Base-by-base conservation (phyloP, 345 rosid genomes). In the Theobroma cacao region DNA sequence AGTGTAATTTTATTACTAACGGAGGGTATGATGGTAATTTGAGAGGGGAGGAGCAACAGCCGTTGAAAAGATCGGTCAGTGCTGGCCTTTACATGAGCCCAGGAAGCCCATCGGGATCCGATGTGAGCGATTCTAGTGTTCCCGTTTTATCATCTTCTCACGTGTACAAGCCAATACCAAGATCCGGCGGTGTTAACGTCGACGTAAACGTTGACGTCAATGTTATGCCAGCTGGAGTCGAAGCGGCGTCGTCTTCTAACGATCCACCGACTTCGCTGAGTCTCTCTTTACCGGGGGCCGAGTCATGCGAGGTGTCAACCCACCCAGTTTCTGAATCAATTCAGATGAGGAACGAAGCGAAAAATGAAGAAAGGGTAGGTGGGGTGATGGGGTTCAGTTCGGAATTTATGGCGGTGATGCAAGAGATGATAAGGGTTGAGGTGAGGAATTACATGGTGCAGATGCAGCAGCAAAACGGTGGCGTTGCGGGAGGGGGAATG, bases 371-470 rank as follows among this genome's bases (percentile, higher is more conserved):
- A 17, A 76, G 28, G 31, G 84, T 76, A n/a, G 36, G 72, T 10
- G 95, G 86, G 22, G 77, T 87, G 33, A 67, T 82, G 38, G 95
- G 95, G 55, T 89, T 91, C 14, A 87, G 86, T 38, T 78, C 86
- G 22, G 98, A 95, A 68, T 89, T 95, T 50, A 87, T 91, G 91
- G 85, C 85, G 77, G 93, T 91, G 84, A 84, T 95, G 87, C 97
- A 95, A n/a, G 99, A 95, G 61, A 95, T 95, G 98, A 88, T 95
- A 74, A 93, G 83, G 81, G 85, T 72, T 74, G 99, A 95, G 80
- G 98, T 95, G 82, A 91, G 91, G 84, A 91, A 80, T 68, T 95
- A 92, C 81, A 91, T 95, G 98, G 78, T 86, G 79, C 95, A 89
- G 78, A 75, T 76, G 78, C 87, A 88, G 68, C 75, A 80, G 41